Percentiles rank a stretch among this genome's conserved stretches.
Evolutionary conservation across 2,329 filamentous ascomycete species (phyloP).

Genomic region (Lithohypha guttulata): DNA sequence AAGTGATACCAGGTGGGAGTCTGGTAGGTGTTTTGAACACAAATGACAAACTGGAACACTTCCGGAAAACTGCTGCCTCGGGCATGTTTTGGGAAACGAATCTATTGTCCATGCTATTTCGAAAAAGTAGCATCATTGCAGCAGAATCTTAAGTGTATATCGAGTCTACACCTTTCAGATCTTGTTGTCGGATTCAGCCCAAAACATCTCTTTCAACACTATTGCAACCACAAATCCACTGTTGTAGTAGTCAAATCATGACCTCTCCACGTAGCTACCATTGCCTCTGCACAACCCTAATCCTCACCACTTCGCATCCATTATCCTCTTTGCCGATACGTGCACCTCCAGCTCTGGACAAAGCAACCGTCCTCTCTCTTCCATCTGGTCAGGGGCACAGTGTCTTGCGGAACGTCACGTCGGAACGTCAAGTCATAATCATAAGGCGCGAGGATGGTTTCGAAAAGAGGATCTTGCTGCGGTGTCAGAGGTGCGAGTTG

Average conservation of each 20-base stretch:
- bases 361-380: conserved; percentile 48
- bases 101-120: no score
- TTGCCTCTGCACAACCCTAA: conserved; percentile 55
- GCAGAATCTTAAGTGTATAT: no score
- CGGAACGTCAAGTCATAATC: conserved; percentile 40
- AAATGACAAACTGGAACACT: no score
- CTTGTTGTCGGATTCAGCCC: no score
- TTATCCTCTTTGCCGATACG: conserved; percentile 45
- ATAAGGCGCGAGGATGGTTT: conserved; percentile 52
- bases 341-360: conserved; percentile 39
- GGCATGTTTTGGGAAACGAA: no score
- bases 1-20: no score
- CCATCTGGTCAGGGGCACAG: conserved; percentile 22
- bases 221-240: neutral
- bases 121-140: no score
- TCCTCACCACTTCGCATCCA: conserved; percentile 48
- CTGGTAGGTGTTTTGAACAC: no score
- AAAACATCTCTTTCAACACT: neutral
- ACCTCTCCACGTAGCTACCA: conserved; percentile 36
- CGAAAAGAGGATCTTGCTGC: conserved; percentile 51
- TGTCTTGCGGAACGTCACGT: conserved; percentile 39
- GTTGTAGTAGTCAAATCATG: neutral
- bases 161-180: no score
- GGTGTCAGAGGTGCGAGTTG: conserved; percentile 51
- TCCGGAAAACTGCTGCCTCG: no score